Conservation (phyloP, 164 flowering plant genomes). For the Tinospora cordifolia region DNA sequence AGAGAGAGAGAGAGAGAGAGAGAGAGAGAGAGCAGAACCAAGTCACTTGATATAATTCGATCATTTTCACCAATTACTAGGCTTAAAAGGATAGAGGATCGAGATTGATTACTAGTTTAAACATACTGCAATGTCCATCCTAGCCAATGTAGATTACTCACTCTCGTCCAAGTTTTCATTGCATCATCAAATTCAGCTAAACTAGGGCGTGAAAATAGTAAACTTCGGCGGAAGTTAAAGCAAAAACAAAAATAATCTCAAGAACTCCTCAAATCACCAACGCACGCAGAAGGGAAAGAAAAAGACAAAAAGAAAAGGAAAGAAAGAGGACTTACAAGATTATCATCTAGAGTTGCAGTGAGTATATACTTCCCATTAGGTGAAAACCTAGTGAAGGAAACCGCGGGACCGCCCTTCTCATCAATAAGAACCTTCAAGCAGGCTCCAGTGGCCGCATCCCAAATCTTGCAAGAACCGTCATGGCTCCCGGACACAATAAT, state of each 20-base stretch:
- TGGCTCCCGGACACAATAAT: conserved; percentile 80
- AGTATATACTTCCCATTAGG: conserved; percentile 95
- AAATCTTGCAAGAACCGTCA: conserved; percentile 87
- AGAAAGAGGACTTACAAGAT: conserved; percentile 46
- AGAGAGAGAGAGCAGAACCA: no score
- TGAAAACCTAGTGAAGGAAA: conserved; percentile 80
- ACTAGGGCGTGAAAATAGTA: no score
- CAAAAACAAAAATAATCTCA: not conserved
- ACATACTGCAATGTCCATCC: no score
- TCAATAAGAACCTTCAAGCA: conserved; percentile 60
- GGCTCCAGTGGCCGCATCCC: conserved; percentile 64
- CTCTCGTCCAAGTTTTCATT: no score
- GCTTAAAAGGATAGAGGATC: no score
- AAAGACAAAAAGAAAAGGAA: not conserved
- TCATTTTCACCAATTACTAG: no score
- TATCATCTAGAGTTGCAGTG: conserved; percentile 84
- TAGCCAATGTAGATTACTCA: no score
- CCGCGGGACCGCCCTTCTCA: conserved; percentile 51
- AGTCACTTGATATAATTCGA: no score
- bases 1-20: no score
- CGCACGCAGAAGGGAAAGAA: not conserved
- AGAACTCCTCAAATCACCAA: not conserved
- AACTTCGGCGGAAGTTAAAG: no score
- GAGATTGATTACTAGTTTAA: no score
- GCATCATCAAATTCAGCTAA: no score